phyloP scores from a whole-genome alignment of 768 basidiomycete genomes.

The Panaeolus papilionaceus region DNA sequence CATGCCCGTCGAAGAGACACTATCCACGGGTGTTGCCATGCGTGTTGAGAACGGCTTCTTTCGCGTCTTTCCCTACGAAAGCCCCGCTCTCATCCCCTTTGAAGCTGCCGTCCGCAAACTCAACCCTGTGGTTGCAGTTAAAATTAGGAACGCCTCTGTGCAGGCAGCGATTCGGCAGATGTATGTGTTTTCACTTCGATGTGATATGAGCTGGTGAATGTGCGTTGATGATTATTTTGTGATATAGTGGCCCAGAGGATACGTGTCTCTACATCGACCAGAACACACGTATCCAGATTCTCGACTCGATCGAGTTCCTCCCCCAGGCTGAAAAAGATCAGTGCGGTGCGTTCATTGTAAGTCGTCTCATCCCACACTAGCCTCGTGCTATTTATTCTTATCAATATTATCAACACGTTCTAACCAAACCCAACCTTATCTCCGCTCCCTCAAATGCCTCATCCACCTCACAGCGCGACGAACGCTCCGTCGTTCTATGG shows the following conservation, averaged over 20 bases:
- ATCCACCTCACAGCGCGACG: constrained; percentile 56
- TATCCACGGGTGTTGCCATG: constrained; percentile 76
- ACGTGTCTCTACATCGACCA: constrained; percentile 72
- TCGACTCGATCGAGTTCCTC: constrained; percentile 69
- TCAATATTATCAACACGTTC: not conserved
- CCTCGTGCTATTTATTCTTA: not conserved
- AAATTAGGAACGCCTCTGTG: constrained; percentile 76
- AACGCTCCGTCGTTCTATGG: constrained; percentile 84
- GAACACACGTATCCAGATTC: constrained; percentile 85
- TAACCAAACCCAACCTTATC: too few species aligned
- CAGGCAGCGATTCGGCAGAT: constrained; percentile 75
- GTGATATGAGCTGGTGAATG: constrained; percentile 17
- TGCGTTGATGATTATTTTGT: not conserved
- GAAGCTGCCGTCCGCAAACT: constrained; percentile 77
- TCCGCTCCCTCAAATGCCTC: too few species aligned
- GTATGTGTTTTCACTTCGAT: constrained; percentile 42
- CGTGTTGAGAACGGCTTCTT: constrained; percentile 67
- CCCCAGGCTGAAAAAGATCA: constrained; percentile 88
- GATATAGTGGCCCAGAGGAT: constrained; percentile 53
- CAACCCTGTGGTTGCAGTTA: constrained; percentile 86
- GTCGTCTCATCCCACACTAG: constrained; percentile 22
- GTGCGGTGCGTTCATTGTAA: constrained; percentile 80
- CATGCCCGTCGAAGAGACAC: constrained; percentile 74
- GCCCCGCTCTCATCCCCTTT: constrained; percentile 73
- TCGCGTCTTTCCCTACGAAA: constrained; percentile 89